Evolutionary conservation across 2,329 filamentous ascomycete species (phyloP).

Genomic region (Arthrobotrys megalospora): DNA sequence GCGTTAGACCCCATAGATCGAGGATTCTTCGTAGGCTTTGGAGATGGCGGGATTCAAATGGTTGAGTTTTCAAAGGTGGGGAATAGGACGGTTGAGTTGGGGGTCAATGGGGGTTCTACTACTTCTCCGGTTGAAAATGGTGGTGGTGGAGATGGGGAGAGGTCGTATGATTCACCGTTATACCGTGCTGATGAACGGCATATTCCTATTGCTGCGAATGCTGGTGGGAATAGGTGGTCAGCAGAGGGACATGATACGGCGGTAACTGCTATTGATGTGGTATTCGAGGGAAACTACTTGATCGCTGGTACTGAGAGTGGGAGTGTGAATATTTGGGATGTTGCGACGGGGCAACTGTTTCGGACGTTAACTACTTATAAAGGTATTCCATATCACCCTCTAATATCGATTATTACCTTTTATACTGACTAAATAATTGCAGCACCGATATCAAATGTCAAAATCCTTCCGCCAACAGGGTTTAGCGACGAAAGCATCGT

Average conservation of each 20-base stretch:
- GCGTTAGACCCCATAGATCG: conserved; percentile 86
- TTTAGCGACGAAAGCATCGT: conserved; percentile 43
- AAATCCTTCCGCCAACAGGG: conserved; percentile 63
- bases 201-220: conserved; percentile 41
- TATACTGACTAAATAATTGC: not conserved
- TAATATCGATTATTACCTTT: not conserved
- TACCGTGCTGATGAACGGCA: conserved; percentile 49
- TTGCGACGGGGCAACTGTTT: conserved; percentile 64
- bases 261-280: conserved; percentile 62
- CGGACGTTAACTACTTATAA: conserved; percentile 62
- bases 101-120: conserved; percentile 29
- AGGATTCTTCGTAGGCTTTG: conserved; percentile 84
- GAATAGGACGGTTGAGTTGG: conserved; percentile 45
- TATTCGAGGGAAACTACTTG: conserved; percentile 64
- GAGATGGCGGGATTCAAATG: conserved; percentile 84
- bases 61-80: conserved; percentile 75
- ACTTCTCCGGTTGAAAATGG: conserved; percentile 39
- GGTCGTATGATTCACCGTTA: conserved; percentile 48
- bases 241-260: conserved; percentile 61
- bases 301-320: conserved; percentile 63
- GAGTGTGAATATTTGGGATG: conserved; percentile 64
- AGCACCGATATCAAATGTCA: conserved; percentile 62
- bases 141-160: conserved; percentile 48
- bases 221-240: conserved; percentile 57
- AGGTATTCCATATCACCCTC: conserved; percentile 46